A percentile compares a stretch with the other conserved stretches of the same genome.
Conservation (phyloP, 2,329 filamentous ascomycete genomes). For the Botrytis fabae region DNA sequence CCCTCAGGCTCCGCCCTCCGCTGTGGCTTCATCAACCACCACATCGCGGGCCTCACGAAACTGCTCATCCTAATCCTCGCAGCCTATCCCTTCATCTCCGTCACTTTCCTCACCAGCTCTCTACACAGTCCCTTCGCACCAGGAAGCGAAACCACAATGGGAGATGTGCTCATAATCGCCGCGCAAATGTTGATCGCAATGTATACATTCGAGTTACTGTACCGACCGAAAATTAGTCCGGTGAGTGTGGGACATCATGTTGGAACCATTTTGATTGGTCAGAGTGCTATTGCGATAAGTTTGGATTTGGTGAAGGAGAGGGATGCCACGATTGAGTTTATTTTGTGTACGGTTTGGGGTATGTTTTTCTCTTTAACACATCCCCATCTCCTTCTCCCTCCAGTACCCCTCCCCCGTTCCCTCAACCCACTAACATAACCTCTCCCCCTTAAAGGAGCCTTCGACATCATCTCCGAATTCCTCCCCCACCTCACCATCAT, state of each 20-base stretch:
- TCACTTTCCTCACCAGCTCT: constrained; percentile 41
- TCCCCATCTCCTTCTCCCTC: neutral
- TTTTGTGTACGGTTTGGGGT: constrained; percentile 39
- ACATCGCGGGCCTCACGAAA: constrained; percentile 47
- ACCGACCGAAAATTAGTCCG: constrained; percentile 45
- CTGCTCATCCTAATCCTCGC: constrained; percentile 44
- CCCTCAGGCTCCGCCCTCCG: constrained; percentile 39
- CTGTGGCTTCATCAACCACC: constrained; percentile 49
- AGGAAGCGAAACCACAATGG: constrained; percentile 42
- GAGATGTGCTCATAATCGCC: constrained; percentile 45
- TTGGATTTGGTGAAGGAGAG: constrained; percentile 34
- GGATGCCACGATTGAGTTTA: constrained; percentile 39
- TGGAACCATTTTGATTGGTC: constrained; percentile 42
- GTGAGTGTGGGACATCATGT: constrained; percentile 46
- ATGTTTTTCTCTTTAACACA: constrained; percentile 20
- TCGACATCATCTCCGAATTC: constrained; percentile 49
- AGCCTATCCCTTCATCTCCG: constrained; percentile 46
- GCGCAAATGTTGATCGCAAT: constrained; percentile 48
- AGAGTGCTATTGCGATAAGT: constrained; percentile 45
- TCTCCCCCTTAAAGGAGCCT: constrained; percentile 43
- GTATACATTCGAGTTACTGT: constrained; percentile 50
- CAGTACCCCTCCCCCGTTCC: neutral
- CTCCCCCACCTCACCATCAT: constrained; percentile 49
- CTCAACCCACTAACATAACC: constrained; percentile 11
- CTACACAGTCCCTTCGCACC: constrained; percentile 41